These are phyloP conservation scores for Aspergillus incahuasiensis DNA, from an alignment of 495 filamentous ascomycete species.

Conservation along the genomic window DNA sequence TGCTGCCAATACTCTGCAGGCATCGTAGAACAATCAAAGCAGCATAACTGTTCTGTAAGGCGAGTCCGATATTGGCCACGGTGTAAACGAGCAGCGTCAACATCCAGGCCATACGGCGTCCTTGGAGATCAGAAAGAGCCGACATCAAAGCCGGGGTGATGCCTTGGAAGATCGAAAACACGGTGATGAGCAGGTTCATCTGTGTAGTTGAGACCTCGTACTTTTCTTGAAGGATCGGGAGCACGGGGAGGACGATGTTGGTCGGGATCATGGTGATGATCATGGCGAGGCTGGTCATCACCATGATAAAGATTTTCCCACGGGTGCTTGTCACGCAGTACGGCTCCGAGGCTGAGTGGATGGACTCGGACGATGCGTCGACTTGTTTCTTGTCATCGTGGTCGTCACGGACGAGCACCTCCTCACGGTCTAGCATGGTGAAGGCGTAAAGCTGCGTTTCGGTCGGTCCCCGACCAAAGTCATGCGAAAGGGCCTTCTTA, in stretches of 20 bases:
- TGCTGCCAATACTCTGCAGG: slow-evolving; percentile 46
- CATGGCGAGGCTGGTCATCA: background rate
- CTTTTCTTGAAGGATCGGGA: background rate
- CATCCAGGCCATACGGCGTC: slow-evolving; percentile 44
- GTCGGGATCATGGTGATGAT: background rate
- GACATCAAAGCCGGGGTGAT: slow-evolving; percentile 46
- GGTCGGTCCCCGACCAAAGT: too few species aligned
- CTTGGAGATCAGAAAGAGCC: slow-evolving; percentile 42
- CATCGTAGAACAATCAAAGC: slow-evolving; percentile 47
- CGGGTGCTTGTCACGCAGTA: background rate
- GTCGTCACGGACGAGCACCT: background rate
- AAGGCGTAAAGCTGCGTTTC: too few species aligned
- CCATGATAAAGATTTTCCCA: background rate
- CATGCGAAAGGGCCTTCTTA: too few species aligned
- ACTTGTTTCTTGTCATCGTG: background rate
- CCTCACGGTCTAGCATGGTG: too few species aligned
- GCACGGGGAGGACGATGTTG: background rate
- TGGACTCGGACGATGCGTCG: background rate
- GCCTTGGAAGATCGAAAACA: slow-evolving; percentile 43
- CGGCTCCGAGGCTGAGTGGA: background rate
- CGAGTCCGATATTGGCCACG: slow-evolving; percentile 45
- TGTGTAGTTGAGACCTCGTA: background rate
- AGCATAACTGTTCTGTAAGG: slow-evolving; percentile 37
- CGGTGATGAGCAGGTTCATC: background rate
- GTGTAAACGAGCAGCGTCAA: slow-evolving; percentile 41